Evolutionary conservation across 768 basidiomycete species (phyloP).

Genomic region (Tulasnella calospora): DNA sequence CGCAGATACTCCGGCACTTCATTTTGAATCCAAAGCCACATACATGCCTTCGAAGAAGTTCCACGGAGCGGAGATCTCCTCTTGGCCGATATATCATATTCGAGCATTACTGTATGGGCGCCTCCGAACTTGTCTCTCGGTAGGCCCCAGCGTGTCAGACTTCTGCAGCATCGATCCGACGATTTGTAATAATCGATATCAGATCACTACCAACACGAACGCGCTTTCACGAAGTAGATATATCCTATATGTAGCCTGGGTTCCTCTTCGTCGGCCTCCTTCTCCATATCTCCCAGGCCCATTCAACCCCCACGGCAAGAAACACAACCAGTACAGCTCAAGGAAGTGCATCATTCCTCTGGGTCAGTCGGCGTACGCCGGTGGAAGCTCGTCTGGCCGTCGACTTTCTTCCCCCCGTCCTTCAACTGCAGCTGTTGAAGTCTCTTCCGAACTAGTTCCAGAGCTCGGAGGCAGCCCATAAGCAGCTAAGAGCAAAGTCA

Average conservation of each 20-base stretch:
- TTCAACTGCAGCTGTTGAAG: neutral
- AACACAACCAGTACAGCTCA: neutral
- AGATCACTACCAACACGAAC: neutral
- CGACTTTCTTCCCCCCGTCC: neutral
- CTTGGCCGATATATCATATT: neutral
- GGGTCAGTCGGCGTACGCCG: neutral
- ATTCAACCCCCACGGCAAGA: neutral
- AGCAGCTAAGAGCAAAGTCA: neutral
- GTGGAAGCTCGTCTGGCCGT: neutral
- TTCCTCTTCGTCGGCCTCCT: neutral
- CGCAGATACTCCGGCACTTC: constrained; percentile 3
- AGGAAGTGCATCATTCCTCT: neutral
- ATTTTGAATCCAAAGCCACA: constrained; percentile 1
- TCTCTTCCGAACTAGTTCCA: neutral
- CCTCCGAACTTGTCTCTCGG: neutral
- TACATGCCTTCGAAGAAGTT: neutral
- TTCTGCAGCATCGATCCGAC: neutral
- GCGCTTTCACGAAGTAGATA: neutral
- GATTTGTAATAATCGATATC: neutral
- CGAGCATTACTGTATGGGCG: constrained; percentile 4
- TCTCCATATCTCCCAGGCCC: neutral
- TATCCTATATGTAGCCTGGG: neutral
- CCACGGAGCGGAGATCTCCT: neutral
- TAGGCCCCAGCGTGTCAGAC: neutral
- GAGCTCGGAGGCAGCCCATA: neutral